Base-by-base conservation (phyloP, 306 rosid species). In the Hylodesmum podocarpum region DNA sequence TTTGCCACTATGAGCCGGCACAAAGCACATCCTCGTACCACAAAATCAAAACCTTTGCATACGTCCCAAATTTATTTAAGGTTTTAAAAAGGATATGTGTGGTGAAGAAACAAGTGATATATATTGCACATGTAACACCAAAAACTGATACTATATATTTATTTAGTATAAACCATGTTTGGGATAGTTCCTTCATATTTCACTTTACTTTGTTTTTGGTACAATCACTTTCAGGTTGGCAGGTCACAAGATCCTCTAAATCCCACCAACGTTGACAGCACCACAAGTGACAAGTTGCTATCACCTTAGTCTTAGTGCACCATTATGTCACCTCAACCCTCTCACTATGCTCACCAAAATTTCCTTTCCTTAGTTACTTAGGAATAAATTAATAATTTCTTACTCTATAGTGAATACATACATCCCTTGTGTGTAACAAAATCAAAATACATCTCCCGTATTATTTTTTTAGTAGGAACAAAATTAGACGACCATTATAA, bases 261-360 rank as follows among this genome's bases (percentile, higher is more conserved):
- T 88, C 93, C 78, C 66, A 27, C 62, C 4, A 68, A 86, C 28
- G 84, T 84, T 61, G 90, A 88, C 90, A 79, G 69, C 69, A 37
- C 62, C 75, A 58, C 69, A 41, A 71, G 13, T 40, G 50, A 78
- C 6, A 68, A 9, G 40, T 70, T 63, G 8, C 76, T 44, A 69
- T 78, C 78, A 16, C 40, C 4, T 77, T 76, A n/a, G 33, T 12
- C 50, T 51, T 51, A 41, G 66, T 34, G 78, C 79, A 66, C 75
- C 40, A 27, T 58, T 61, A 61, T 39, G 29, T 46, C 72, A 44
- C 57, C 65, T 65, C 55, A 5, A 24, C 19, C 43, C 77, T 51
- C 27, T 67, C 44, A 12, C 64, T 10, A 6, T 5, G 4, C 39
- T 43, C n/a, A 55, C 34, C 34, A 25, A 22, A 10, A 2, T 24